A percentile compares a stretch with the other conserved stretches of the same genome.
These are phyloP conservation scores for Williopsis jadinii DNA, from an alignment of 1,139 yeast genomes.

Conservation along the genomic window DNA sequence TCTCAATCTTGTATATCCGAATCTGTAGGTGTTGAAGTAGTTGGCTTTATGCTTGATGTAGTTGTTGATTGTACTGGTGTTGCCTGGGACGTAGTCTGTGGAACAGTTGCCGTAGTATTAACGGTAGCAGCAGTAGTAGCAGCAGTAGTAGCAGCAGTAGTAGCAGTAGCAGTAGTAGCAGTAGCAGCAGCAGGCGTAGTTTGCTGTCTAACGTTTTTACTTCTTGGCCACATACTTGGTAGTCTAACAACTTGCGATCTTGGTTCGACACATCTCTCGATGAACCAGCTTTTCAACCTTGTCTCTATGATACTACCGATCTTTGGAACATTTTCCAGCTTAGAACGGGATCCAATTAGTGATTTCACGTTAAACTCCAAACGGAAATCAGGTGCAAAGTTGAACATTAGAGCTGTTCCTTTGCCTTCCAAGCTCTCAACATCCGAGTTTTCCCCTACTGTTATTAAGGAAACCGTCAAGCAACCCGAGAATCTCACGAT, in stretches of 20 bases:
- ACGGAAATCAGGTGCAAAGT: slow-evolving; percentile 85
- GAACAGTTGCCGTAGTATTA: background rate
- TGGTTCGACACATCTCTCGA: slow-evolving; percentile 90
- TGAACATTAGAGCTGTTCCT: slow-evolving; percentile 74
- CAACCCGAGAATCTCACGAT: slow-evolving; percentile 93
- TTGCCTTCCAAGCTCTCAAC: slow-evolving; percentile 25
- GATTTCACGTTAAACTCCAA: slow-evolving; percentile 83
- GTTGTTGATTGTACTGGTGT: too few relatives aligned
- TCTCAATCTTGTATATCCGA: slow-evolving; percentile 2
- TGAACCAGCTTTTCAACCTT: slow-evolving; percentile 81
- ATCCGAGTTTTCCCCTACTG: slow-evolving; percentile 16
- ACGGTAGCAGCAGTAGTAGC: background rate
- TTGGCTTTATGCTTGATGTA: too few relatives aligned
- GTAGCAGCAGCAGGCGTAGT: background rate
- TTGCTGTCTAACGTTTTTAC: slow-evolving; percentile 57
- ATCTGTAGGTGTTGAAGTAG: too few relatives aligned
- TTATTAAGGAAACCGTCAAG: slow-evolving; percentile 55
- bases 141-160: background rate
- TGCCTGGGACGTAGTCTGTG: too few relatives aligned
- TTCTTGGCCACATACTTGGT: slow-evolving; percentile 89
- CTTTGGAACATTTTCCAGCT: slow-evolving; percentile 89
- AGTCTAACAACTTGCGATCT: slow-evolving; percentile 75
- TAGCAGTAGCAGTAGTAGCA: background rate
- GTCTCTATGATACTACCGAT: slow-evolving; percentile 79
- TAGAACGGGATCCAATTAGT: slow-evolving; percentile 85